Evolutionary conservation across 1,139 yeast species (phyloP).

Genomic region (Pichia sp.): DNA sequence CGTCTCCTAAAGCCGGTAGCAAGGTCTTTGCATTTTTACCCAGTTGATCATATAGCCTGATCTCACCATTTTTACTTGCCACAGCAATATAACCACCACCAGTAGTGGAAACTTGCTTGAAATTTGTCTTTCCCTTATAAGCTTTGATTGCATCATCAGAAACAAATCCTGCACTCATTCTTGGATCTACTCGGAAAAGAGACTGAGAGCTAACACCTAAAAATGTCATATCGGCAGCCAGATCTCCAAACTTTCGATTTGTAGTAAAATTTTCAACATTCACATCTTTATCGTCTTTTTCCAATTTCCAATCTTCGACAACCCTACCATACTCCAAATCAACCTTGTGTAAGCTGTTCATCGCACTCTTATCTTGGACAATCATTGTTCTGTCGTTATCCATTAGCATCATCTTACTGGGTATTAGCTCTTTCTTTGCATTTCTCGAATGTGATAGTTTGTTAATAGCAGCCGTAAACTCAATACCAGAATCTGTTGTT

Average conservation of each 20-base stretch:
- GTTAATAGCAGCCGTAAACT: constrained; percentile 64
- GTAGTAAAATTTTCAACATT: constrained; percentile 63
- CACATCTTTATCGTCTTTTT: constrained; percentile 38
- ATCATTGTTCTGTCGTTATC: constrained; percentile 66
- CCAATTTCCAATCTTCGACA: constrained; percentile 69
- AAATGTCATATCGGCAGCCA: constrained; percentile 68
- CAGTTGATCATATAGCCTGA: constrained; percentile 64
- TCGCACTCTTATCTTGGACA: constrained; percentile 49
- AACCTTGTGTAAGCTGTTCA: constrained; percentile 57
- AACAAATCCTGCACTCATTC: constrained; percentile 52
- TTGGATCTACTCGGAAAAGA: constrained; percentile 73
- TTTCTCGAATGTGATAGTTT: constrained; percentile 54
- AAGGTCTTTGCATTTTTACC: constrained; percentile 74
- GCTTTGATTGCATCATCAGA: constrained; percentile 49
- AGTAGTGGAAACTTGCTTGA: constrained; percentile 66
- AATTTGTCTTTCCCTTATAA: constrained; percentile 52
- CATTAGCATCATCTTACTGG: constrained; percentile 69
- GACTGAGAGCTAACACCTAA: constrained; percentile 64
- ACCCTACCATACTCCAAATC: constrained; percentile 75
- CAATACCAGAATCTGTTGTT: constrained; percentile 46
- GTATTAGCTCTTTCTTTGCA: constrained; percentile 43
- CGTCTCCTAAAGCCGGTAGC: constrained; percentile 78
- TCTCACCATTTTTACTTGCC: constrained; percentile 71
- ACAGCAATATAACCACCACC: constrained; percentile 71
- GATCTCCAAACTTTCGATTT: constrained; percentile 63